These are phyloP conservation scores for Gaeumannomyces sp. DNA, from an alignment of 2,329 filamentous ascomycete species.

Conservation along the genomic window DNA sequence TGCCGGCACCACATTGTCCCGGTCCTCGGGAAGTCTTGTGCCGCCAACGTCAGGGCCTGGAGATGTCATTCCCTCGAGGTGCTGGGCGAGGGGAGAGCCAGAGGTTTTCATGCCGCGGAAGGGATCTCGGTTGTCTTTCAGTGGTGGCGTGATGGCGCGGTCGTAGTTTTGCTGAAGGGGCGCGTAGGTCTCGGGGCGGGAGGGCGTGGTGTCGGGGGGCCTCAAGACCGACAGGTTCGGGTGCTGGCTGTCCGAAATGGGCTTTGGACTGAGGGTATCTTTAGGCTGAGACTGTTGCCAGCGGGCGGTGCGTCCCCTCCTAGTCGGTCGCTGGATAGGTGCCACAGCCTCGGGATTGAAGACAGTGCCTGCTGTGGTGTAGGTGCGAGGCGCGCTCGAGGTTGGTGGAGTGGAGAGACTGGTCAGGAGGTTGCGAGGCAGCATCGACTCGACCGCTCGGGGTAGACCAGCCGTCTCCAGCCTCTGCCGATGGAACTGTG, in stretches of 20 bases:
- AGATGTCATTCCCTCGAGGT: neutral
- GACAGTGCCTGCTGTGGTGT: constrained; percentile 6
- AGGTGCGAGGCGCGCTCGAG: neutral
- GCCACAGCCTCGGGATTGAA: constrained; percentile 1
- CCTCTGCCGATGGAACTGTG: neutral
- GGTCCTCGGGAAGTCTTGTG: neutral
- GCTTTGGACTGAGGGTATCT: neutral
- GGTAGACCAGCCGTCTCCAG: too few relatives aligned
- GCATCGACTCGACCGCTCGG: neutral
- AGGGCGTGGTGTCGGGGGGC: constrained; percentile 18
- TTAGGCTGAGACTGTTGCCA: neutral
- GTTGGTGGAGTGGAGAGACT: neutral
- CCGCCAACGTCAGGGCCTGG: neutral
- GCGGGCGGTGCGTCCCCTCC: neutral
- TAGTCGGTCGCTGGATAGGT: constrained; percentile 1
- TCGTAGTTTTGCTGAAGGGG: constrained; percentile 50
- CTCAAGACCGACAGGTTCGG: neutral
- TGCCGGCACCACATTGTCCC: constrained; percentile 11
- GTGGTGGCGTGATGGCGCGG: constrained; percentile 38
- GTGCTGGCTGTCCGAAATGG: neutral
- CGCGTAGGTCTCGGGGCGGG: constrained; percentile 34
- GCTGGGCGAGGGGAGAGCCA: neutral
- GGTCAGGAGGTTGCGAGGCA: neutral
- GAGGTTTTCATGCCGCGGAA: neutral
- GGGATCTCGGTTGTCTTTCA: constrained; percentile 10